These are phyloP conservation scores for Pseudotsuga menziesii DNA, from an alignment of 75 land plant genomes.

Conservation along the genomic window DNA sequence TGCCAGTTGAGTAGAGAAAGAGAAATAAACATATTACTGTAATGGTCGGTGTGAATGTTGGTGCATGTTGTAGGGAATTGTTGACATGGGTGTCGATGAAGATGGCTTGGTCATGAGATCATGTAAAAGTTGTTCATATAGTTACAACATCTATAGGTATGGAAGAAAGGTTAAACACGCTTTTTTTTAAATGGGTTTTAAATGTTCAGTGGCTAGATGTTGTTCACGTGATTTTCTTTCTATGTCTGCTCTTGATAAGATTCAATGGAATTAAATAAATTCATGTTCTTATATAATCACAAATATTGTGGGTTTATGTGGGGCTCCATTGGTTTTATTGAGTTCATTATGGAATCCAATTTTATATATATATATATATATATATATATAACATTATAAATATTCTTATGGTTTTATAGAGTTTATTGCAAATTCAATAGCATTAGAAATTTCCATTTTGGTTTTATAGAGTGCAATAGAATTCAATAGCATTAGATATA, in stretches of 20 bases:
- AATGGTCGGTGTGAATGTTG: conserved; percentile 5
- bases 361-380: too few species aligned
- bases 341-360: too few species aligned
- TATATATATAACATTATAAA: too few species aligned
- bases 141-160: neutral
- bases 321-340: too few species aligned
- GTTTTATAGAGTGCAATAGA: too few species aligned
- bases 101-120: conserved; percentile 9
- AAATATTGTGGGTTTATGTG: too few species aligned
- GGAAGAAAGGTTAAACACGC: too few species aligned
- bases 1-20: neutral
- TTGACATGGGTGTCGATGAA: conserved; percentile 9
- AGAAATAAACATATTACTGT: neutral
- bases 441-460: too few species aligned
- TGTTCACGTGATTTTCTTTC: neutral
- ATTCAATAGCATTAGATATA: too few species aligned
- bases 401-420: too few species aligned
- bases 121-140: conserved; percentile 10
- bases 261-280: neutral
- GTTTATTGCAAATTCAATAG: too few species aligned
- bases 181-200: too few species aligned
- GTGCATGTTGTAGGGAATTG: conserved; percentile 1
- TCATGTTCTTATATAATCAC: neutral
- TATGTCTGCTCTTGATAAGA: conserved; percentile 1
- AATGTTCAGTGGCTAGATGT: neutral